These are phyloP conservation scores for Fusarium hainanense DNA, from an alignment of 2,329 filamentous ascomycete genomes.

Conservation along the genomic window DNA sequence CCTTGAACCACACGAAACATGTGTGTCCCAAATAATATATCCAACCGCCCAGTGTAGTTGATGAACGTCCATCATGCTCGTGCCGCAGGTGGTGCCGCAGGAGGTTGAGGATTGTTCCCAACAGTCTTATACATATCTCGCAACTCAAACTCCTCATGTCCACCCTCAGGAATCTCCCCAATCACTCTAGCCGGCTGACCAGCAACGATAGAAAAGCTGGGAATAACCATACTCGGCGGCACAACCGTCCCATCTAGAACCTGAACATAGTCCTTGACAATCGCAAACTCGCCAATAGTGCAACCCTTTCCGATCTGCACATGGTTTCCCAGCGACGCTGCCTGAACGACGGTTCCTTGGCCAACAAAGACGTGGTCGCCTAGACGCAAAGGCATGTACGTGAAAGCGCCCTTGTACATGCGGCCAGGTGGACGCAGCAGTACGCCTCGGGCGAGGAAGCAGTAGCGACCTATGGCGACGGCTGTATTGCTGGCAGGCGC, in stretches of 20 bases:
- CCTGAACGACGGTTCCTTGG: constrained; percentile 78
- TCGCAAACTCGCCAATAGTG: constrained; percentile 85
- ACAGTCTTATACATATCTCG: constrained; percentile 73
- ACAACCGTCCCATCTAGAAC: constrained; percentile 87
- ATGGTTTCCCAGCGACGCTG: constrained; percentile 84
- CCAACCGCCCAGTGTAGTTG: background rate
- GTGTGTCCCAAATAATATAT: background rate
- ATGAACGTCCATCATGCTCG: constrained; percentile 25
- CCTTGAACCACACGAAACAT: too few relatives aligned
- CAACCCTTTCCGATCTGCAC: constrained; percentile 84
- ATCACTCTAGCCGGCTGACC: constrained; percentile 83
- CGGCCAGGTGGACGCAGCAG: constrained; percentile 86
- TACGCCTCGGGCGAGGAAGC: constrained; percentile 82
- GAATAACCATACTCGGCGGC: constrained; percentile 89
- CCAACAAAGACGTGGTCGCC: constrained; percentile 96
- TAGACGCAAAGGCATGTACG: constrained; percentile 89
- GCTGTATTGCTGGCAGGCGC: constrained; percentile 68
- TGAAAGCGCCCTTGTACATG: constrained; percentile 80
- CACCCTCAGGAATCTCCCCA: constrained; percentile 81
- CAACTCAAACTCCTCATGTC: constrained; percentile 71
- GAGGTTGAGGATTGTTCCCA: constrained; percentile 63
- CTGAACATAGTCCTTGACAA: constrained; percentile 93
- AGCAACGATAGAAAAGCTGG: constrained; percentile 91
- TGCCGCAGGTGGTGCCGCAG: constrained; percentile 43
- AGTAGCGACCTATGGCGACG: constrained; percentile 91